Evolutionary conservation across 805 yeast species (phyloP), one percentile per base, ranked within the genome.

Genomic region (Danielia reshetovae): DNA sequence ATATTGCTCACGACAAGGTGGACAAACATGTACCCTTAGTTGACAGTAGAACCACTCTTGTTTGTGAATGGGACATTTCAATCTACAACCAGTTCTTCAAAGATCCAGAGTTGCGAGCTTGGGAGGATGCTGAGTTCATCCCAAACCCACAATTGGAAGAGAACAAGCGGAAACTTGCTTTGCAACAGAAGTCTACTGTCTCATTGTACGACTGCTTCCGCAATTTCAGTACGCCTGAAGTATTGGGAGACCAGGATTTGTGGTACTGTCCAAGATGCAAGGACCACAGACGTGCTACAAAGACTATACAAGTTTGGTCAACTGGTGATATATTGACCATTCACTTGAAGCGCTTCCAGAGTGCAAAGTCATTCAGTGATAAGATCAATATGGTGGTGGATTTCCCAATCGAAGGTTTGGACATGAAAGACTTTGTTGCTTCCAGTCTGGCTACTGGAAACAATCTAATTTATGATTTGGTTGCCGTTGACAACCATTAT

Each of bases 191-290:
- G 14, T 65, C 84, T 0, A 67, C 56, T 14, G 52, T 68, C 12
- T 57, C 67, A 6, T 51, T 90, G 13, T 74, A 77, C 42, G 90
- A 85, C 47, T 90, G 97, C 53, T 55, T 90, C 29, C 71, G 73
- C 14, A 54, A 77, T 39, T 90, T 90, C 51, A 77, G 94, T 13
- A 74, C 76, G 32, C 81, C 94, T 0, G 98, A 90, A 55, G 77
- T 88, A 2, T 68, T 90, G 29, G 86, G 96, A 10, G 83, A 85
- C 32, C 81, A 86, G 35, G 97, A 90, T 59, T 67, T 87, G 22
- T 90, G 97, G 97, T 89, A 81, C 50, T 90, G 98, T 57, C 94
- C 96, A 1, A 62, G 68, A 9, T 90, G 98, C 65, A 78, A 84
- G 50, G 93, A 85, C 34, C 95, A 87, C 51, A 75, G 88, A 39